Conservation (phyloP, 1,284 basidiomycete species). For the Ceratobasidium theobromae region DNA sequence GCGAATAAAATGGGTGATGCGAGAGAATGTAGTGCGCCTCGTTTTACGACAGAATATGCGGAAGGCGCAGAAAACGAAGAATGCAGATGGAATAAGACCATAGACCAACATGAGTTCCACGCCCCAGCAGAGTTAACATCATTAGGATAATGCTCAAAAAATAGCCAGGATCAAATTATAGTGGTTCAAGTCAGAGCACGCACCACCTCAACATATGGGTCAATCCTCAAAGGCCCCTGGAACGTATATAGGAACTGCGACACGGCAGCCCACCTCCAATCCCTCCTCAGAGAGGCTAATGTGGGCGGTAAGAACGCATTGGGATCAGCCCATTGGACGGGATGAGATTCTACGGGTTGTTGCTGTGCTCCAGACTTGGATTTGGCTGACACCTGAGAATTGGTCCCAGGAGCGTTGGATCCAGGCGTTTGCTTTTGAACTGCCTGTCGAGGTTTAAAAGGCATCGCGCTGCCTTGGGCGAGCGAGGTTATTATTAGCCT, state of each 20-base stretch:
- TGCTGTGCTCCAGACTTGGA: neutral
- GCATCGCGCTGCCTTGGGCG: neutral
- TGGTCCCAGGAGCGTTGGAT: neutral
- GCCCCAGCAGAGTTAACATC: neutral
- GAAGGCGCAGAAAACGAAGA: conserved; percentile 23
- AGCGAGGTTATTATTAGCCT: neutral
- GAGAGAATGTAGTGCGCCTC: conserved; percentile 29
- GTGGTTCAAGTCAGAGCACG: conserved; percentile 42
- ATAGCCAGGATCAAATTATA: conserved; percentile 5
- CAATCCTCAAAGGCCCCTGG: conserved; percentile 61
- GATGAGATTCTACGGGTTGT: neutral
- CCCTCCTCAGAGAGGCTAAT: conserved; percentile 49
- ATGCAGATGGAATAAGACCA: conserved; percentile 21
- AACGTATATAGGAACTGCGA: conserved; percentile 81
- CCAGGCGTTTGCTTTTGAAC: conserved; percentile 5
- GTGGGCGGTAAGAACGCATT: conserved; percentile 30
- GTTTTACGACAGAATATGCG: conserved; percentile 28
- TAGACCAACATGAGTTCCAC: conserved; percentile 14
- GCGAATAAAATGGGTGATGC: neutral
- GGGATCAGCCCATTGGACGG: conserved; percentile 6
- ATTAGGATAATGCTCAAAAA: neutral
- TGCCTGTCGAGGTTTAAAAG: conserved; percentile 12
- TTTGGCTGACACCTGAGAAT: conserved; percentile 1
- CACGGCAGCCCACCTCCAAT: conserved; percentile 85
- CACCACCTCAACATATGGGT: conserved; percentile 63